A percentile compares a stretch with the other conserved stretches of the same genome.
These are phyloP conservation scores for Miamiensis avidus DNA, from an alignment of 169 alveolate genomes.

Conservation along the genomic window DNA sequence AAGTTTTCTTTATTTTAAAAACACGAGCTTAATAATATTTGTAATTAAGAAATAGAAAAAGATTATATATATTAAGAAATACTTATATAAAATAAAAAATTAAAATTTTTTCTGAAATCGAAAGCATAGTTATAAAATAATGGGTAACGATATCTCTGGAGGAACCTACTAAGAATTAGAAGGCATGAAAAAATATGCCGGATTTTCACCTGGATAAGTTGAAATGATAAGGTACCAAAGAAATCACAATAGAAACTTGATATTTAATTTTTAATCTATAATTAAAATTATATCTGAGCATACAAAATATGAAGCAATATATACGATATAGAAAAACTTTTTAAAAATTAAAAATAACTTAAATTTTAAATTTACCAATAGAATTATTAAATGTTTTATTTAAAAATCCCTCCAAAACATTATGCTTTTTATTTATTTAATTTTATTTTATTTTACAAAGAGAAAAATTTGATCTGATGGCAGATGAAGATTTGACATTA, in stretches of 20 bases:
- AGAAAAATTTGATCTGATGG: conserved; percentile 49
- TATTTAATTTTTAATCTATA: too few relatives aligned
- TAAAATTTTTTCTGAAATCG: neutral
- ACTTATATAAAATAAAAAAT: too few relatives aligned
- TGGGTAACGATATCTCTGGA: conserved; percentile 27
- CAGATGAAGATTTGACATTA: conserved; percentile 52
- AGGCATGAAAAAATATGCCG: conserved; percentile 16
- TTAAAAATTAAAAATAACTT: too few relatives aligned
- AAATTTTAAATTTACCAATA: too few relatives aligned
- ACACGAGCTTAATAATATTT: too few relatives aligned
- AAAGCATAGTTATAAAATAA: neutral
- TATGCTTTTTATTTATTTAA: too few relatives aligned
- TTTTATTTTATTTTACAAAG: neutral
- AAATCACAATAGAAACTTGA: too few relatives aligned
- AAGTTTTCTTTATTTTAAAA: too few relatives aligned
- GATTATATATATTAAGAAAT: too few relatives aligned
- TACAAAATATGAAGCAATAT: neutral
- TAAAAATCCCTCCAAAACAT: too few relatives aligned
- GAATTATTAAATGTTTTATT: too few relatives aligned
- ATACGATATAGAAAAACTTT: neutral
- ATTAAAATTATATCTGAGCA: too few relatives aligned
- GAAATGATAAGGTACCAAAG: conserved; percentile 17
- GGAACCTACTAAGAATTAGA: conserved; percentile 9
- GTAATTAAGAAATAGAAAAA: neutral
- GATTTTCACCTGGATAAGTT: conserved; percentile 28